These are phyloP conservation scores for Apiospora pterosperma DNA, from an alignment of 2,329 filamentous ascomycete species.

Conservation along the genomic window DNA sequence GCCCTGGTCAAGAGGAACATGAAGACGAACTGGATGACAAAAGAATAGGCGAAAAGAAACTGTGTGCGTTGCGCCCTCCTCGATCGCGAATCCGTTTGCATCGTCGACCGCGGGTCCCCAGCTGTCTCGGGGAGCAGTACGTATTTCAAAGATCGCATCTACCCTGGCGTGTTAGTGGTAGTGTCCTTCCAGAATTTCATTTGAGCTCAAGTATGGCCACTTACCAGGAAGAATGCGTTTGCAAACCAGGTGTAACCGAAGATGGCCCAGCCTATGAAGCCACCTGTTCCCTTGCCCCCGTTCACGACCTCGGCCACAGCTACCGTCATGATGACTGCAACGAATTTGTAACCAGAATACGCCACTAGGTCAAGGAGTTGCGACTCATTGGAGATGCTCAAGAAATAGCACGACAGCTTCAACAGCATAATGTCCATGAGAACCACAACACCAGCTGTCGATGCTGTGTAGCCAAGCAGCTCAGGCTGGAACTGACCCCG, in stretches of 20 bases:
- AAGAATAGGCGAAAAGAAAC: constrained; percentile 92
- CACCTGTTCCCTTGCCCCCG: constrained; percentile 75
- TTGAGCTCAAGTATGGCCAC: constrained; percentile 27
- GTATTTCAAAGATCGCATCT: constrained; percentile 95
- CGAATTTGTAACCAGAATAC: constrained; percentile 98
- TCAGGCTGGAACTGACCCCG: constrained; percentile 92
- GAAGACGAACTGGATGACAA: constrained; percentile 88
- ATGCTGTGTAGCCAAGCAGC: constrained; percentile 84
- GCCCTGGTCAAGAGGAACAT: constrained; percentile 71
- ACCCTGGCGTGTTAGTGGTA: background rate
- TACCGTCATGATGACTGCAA: constrained; percentile 90
- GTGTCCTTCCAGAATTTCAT: background rate
- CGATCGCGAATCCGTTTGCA: constrained; percentile 71
- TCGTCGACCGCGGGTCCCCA: constrained; percentile 59
- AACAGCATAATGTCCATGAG: constrained; percentile 84
- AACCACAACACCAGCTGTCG: constrained; percentile 78
- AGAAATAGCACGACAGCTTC: constrained; percentile 88
- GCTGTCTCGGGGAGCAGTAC: constrained; percentile 85
- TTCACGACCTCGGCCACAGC: constrained; percentile 75
- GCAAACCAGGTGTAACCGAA: constrained; percentile 91
- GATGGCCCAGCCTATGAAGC: constrained; percentile 83
- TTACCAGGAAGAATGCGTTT: constrained; percentile 91
- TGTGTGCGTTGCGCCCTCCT: constrained; percentile 87
- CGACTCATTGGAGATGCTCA: constrained; percentile 90
- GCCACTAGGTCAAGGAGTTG: constrained; percentile 92